A percentile compares a stretch with the other conserved stretches of the same genome.
Evolutionary conservation across 257 asterid genomes (phyloP).

Genomic region (Penstemon davidsonii): DNA sequence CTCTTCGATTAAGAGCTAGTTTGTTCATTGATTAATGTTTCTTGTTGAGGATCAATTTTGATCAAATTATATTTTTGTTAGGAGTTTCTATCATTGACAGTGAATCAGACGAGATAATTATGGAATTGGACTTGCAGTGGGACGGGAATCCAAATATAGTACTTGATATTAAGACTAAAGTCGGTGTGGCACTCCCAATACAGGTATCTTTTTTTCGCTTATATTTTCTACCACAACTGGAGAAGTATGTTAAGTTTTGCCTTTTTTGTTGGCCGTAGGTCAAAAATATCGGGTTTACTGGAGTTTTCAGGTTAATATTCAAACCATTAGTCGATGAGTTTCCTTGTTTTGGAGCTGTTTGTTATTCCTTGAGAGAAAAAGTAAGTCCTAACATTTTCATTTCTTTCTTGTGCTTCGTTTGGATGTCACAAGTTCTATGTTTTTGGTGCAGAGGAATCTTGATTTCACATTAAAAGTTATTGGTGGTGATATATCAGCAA

Average conservation of each 20-base stretch:
- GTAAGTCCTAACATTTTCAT: constrained; percentile 29
- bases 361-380: constrained; percentile 82
- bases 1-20: too few species aligned
- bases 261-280: constrained; percentile 50
- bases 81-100: constrained; percentile 72
- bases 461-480: constrained; percentile 86
- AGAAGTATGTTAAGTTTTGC: constrained; percentile 4
- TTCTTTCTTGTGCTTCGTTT: background rate
- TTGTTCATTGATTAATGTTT: too few species aligned
- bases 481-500: constrained; percentile 83
- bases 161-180: constrained; percentile 75
- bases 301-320: constrained; percentile 87
- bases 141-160: constrained; percentile 89
- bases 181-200: constrained; percentile 82
- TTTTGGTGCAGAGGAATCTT: constrained; percentile 69
- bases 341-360: constrained; percentile 93
- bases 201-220: constrained; percentile 46
- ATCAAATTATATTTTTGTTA: constrained; percentile 24
- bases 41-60: too few species aligned
- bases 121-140: constrained; percentile 97
- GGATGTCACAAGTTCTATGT: background rate
- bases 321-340: constrained; percentile 85
- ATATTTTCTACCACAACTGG: background rate
- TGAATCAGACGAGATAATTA: constrained; percentile 56
- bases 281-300: constrained; percentile 84